Evolutionary conservation across 2,329 filamentous ascomycete genomes (phyloP).

Genomic region (Ilyonectria robusta): DNA sequence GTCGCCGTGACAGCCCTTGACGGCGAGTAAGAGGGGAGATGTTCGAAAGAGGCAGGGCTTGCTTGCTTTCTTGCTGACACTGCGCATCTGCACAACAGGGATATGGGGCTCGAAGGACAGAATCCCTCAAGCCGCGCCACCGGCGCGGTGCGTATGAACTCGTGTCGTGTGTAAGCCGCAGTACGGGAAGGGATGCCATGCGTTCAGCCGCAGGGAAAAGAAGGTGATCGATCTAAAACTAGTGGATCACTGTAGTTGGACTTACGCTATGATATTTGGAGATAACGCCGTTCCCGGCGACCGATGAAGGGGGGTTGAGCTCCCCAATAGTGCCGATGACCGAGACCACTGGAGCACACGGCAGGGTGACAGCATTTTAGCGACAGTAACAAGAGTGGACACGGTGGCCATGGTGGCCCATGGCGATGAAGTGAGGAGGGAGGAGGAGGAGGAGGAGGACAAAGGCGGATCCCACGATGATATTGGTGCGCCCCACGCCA

Average conservation of each 20-base stretch:
- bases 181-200: slow-evolving; percentile 37
- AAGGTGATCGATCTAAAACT: slow-evolving; percentile 38
- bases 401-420: slow-evolving; percentile 14
- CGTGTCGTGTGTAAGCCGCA: slow-evolving; percentile 37
- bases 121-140: slow-evolving; percentile 7
- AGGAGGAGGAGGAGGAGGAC: slow-evolving; percentile 1
- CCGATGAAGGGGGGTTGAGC: slow-evolving; percentile 13
- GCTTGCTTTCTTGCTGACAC: slow-evolving; percentile 3
- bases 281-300: slow-evolving; percentile 40
- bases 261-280: slow-evolving; percentile 34
- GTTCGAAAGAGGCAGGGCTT: neutral
- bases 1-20: slow-evolving; percentile 15
- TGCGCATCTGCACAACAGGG: neutral
- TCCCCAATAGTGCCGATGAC: slow-evolving; percentile 8
- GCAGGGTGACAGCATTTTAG: neutral
- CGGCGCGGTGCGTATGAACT: slow-evolving; percentile 12
- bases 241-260: slow-evolving; percentile 39
- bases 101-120: neutral
- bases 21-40: neutral
- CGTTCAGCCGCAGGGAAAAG: slow-evolving; percentile 38
- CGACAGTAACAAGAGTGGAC: neutral
- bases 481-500: slow-evolving; percentile 19
- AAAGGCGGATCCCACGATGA: slow-evolving; percentile 11
- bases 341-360: slow-evolving; percentile 4
- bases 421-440: neutral